Percentiles rank a stretch among this genome's conserved stretches.
These are phyloP conservation scores for Trifolium pratense DNA, from an alignment of 306 rosid genomes.

Conservation along the genomic window DNA sequence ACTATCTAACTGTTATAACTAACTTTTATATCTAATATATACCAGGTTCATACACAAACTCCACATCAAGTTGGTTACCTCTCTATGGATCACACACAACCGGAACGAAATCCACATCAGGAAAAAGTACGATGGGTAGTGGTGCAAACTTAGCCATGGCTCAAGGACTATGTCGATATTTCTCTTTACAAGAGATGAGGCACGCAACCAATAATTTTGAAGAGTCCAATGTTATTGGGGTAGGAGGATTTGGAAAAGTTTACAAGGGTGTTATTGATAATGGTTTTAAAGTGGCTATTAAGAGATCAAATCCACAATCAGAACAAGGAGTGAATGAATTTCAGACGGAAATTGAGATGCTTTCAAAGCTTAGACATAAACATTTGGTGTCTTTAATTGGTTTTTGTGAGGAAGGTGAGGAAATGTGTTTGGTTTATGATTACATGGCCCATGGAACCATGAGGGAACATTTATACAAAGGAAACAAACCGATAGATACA, in stretches of 20 bases:
- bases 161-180: slow-evolving; percentile 57
- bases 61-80: slow-evolving; percentile 54
- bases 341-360: slow-evolving; percentile 63
- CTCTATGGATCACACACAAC: slow-evolving; percentile 43
- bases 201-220: slow-evolving; percentile 56
- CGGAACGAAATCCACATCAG: slow-evolving; percentile 45
- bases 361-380: slow-evolving; percentile 60
- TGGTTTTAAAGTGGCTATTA: slow-evolving; percentile 55
- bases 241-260: slow-evolving; percentile 68
- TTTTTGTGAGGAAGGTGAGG: slow-evolving; percentile 55
- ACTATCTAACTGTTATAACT: no score
- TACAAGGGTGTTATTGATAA: slow-evolving; percentile 57
- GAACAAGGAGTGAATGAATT: slow-evolving; percentile 63
- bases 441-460: slow-evolving; percentile 62
- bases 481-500: slow-evolving; percentile 42
- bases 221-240: slow-evolving; percentile 61
- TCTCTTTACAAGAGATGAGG: slow-evolving; percentile 54
- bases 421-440: slow-evolving; percentile 66
- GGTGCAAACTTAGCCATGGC: slow-evolving; percentile 46
- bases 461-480: slow-evolving; percentile 59
- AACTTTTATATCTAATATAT: background rate
- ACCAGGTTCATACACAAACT: slow-evolving; percentile 35
- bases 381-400: slow-evolving; percentile 64
- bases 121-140: slow-evolving; percentile 47
- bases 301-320: slow-evolving; percentile 57